Percentiles rank a stretch among this genome's conserved stretches.
Evolutionary conservation across 2,329 filamentous ascomycete genomes (phyloP).

Genomic region (Hirsutella rhossiliensis): DNA sequence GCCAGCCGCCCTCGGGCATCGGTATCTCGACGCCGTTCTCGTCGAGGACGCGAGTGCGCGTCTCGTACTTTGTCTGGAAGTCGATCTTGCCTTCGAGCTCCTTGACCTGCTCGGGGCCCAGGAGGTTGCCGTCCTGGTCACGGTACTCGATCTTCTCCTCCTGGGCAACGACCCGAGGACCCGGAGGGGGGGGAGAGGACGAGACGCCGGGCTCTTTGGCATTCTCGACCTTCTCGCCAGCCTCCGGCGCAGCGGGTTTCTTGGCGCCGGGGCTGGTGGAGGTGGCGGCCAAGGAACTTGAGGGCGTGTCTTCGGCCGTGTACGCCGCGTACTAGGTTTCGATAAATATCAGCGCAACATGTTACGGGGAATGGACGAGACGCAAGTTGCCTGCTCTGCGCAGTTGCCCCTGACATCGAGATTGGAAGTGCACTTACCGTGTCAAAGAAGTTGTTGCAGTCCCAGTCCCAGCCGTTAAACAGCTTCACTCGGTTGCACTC

Average conservation of each 20-base stretch:
- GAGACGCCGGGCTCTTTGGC: slow-evolving; percentile 26
- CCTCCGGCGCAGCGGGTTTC: neutral
- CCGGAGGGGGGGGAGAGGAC: slow-evolving; percentile 36
- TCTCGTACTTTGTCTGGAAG: slow-evolving; percentile 93
- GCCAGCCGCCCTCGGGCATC: slow-evolving; percentile 26
- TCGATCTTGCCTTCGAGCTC: slow-evolving; percentile 83
- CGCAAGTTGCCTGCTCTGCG: no score
- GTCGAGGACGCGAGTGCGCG: slow-evolving; percentile 77
- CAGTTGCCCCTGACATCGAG: no score
- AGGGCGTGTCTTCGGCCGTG: slow-evolving; percentile 4
- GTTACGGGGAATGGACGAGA: no score
- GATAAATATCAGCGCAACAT: neutral
- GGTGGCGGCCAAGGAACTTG: slow-evolving; percentile 16
- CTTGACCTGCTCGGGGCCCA: slow-evolving; percentile 73
- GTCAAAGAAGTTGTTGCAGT: slow-evolving; percentile 87
- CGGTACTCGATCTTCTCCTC: slow-evolving; percentile 90
- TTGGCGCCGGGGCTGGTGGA: slow-evolving; percentile 5
- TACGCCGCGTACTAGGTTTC: slow-evolving; percentile 37
- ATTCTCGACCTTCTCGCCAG: slow-evolving; percentile 9
- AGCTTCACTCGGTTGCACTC: slow-evolving; percentile 84
- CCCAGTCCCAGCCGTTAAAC: slow-evolving; percentile 87
- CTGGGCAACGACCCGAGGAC: slow-evolving; percentile 36
- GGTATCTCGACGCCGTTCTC: slow-evolving; percentile 65
- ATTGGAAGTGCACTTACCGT: slow-evolving; percentile 52
- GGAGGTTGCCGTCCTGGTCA: slow-evolving; percentile 64